phyloP scores from a whole-genome alignment of 2,329 filamentous ascomycete genomes.

The Fusarium sp. region DNA sequence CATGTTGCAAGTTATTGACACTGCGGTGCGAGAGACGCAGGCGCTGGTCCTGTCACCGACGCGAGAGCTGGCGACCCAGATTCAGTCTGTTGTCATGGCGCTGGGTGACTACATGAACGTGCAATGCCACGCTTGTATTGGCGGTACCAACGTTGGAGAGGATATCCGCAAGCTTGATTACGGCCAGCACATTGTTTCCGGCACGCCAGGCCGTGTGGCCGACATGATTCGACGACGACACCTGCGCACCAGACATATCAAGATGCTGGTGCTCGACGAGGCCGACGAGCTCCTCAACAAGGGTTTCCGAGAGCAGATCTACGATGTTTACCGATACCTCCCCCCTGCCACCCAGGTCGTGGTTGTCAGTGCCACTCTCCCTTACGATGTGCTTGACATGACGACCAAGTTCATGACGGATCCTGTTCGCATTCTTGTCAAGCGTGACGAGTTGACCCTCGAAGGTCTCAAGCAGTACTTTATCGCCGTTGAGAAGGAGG shows the following conservation, averaged over 20 bases:
- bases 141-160: constrained; percentile 96
- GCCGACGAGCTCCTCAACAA: constrained; percentile 80
- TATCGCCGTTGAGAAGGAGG: constrained; percentile 98
- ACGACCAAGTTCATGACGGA: constrained; percentile 99
- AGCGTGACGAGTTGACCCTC: constrained; percentile 97
- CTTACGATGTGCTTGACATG: constrained; percentile 98
- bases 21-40: constrained; percentile 90
- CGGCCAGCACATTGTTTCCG: constrained; percentile 96
- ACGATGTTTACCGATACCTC: constrained; percentile 97
- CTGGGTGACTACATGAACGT: constrained; percentile 99
- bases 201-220: constrained; percentile 91
- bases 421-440: constrained; percentile 94
- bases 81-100: constrained; percentile 98
- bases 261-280: constrained; percentile 72
- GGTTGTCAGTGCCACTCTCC: constrained; percentile 94
- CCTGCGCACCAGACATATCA: constrained; percentile 69
- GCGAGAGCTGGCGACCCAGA: constrained; percentile 96
- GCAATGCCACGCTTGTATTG: constrained; percentile 98
- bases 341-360: constrained; percentile 98
- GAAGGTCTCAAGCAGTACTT: constrained; percentile 99
- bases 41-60: constrained; percentile 96
- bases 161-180: constrained; percentile 98
- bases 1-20: constrained; percentile 95
- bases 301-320: constrained; percentile 98
- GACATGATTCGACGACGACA: constrained; percentile 71